Conservation (phyloP, 257 asterid species). For the Solanum bulbocastanum region DNA sequence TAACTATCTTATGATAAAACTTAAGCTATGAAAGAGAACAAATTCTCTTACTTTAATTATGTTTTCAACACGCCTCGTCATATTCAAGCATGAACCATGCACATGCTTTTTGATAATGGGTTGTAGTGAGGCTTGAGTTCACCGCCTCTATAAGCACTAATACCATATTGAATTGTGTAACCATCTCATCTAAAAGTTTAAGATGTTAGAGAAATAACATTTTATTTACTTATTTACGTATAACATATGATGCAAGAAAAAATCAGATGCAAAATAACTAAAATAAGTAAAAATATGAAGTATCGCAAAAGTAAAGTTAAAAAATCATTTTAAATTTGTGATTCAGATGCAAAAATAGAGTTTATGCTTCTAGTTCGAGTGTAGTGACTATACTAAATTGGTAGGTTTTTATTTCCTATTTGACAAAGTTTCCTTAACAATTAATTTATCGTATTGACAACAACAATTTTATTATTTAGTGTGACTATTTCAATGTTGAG, state of each 20-base stretch:
- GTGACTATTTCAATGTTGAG: neutral
- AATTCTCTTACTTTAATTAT: neutral
- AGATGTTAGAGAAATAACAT: neutral
- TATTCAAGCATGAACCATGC: neutral
- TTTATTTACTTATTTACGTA: neutral
- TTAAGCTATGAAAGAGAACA: neutral
- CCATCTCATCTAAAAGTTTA: neutral
- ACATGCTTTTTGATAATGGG: neutral
- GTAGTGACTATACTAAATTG: neutral
- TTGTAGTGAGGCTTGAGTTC: too few relatives aligned
- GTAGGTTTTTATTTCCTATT: neutral
- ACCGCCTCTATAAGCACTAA: too few relatives aligned
- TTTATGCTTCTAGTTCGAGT: neutral
- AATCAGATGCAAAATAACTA: neutral
- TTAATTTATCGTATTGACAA: neutral
- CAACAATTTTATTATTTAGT: neutral
- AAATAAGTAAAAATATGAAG: neutral
- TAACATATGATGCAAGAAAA: neutral
- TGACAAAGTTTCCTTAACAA: neutral
- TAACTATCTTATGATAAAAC: too few relatives aligned
- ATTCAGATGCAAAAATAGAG: neutral
- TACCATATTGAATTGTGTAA: too few relatives aligned
- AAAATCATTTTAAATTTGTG: neutral
- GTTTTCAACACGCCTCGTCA: neutral
- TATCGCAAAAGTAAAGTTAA: neutral